phyloP scores from a whole-genome alignment of 192 early-diverging fungal species.

The Powellomyces hirtus region DNA sequence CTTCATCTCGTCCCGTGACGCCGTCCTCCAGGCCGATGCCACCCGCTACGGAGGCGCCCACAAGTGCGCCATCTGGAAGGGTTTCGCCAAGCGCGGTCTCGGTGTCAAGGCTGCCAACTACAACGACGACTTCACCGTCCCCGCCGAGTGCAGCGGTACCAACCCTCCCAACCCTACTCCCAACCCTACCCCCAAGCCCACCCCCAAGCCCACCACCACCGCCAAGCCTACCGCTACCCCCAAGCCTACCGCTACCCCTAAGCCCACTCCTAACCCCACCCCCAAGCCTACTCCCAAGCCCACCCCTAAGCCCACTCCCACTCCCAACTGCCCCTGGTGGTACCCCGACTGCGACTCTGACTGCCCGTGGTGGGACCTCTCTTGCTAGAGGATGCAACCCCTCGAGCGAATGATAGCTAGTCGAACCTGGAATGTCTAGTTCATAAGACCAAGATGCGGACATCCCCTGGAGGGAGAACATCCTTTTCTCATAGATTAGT shows the following conservation, averaged over 20 bases:
- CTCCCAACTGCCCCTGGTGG: neutral
- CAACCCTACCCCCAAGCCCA: neutral
- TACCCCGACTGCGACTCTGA: neutral
- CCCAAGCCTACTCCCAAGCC: neutral
- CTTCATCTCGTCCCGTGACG: constrained; percentile 64
- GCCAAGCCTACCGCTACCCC: neutral
- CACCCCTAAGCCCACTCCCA: neutral
- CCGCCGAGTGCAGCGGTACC: constrained; percentile 15
- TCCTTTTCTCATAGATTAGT: too few species aligned
- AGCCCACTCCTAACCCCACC: neutral
- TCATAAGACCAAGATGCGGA: too few species aligned
- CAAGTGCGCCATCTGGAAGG: constrained; percentile 54
- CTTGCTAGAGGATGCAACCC: neutral
- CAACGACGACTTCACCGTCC: constrained; percentile 6
- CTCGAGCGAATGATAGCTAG: too few species aligned
- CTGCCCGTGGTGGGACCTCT: neutral
- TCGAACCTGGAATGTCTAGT: too few species aligned
- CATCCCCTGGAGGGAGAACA: too few species aligned
- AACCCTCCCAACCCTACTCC: neutral
- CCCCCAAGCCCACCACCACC: neutral
- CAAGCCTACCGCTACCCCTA: neutral
- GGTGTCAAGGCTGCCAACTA: constrained; percentile 38
- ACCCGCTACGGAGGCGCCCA: constrained; percentile 47
- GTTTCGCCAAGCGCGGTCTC: constrained; percentile 66
- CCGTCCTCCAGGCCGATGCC: constrained; percentile 57